phyloP scores from a whole-genome alignment of 2,329 filamentous ascomycete genomes.

The Claviceps arundinis region DNA sequence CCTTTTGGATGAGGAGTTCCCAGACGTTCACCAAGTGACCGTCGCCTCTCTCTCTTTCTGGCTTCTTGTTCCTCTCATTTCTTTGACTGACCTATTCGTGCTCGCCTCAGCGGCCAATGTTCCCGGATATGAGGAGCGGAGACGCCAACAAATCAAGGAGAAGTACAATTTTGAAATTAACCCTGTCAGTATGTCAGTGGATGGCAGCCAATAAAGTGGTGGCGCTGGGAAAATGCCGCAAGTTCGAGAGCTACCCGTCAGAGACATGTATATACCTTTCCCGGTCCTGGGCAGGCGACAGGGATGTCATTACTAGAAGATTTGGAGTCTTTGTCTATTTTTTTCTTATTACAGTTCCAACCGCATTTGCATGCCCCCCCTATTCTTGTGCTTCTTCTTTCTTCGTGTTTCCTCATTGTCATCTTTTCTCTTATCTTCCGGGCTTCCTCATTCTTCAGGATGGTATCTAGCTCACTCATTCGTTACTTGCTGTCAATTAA shows the following conservation, averaged over 20 bases:
- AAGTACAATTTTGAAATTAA: constrained; percentile 80
- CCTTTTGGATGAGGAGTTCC: background rate
- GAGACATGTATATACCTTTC: constrained; percentile 24
- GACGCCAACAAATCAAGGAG: constrained; percentile 68
- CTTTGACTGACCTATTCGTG: background rate
- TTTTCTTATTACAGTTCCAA: background rate
- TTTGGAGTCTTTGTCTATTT: constrained; percentile 6
- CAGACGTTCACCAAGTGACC: background rate
- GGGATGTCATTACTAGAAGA: constrained; percentile 7
- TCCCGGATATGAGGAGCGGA: constrained; percentile 73
- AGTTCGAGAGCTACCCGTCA: background rate
- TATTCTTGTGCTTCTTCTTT: background rate
- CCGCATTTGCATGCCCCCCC: too few relatives aligned
- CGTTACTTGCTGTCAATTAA: too few relatives aligned
- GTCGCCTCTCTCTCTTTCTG: background rate
- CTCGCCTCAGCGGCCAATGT: constrained; percentile 54
- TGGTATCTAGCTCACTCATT: too few relatives aligned
- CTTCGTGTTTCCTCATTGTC: background rate
- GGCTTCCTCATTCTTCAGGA: too few relatives aligned
- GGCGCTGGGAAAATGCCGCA: background rate
- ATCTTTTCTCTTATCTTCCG: background rate
- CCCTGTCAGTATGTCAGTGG: constrained; percentile 40
- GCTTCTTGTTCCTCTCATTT: background rate
- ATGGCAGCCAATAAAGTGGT: constrained; percentile 25
- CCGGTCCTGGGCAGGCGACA: constrained; percentile 15